Conservation (phyloP, 305 asterid genomes). For the Ajuga reptans region DNA sequence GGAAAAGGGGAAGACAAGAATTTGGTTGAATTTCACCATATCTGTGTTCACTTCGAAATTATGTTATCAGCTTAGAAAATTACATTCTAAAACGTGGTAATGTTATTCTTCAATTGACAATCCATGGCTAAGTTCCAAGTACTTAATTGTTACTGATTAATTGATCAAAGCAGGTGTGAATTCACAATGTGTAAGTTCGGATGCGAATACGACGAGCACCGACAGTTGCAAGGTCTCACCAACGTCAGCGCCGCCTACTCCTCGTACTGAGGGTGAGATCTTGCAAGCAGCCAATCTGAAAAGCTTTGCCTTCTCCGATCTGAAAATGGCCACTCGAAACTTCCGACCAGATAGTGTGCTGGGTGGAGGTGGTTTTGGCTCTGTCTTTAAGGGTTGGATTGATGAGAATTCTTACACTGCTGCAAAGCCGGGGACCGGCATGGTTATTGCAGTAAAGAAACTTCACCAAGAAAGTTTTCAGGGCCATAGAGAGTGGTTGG, state of each 20-base stretch:
- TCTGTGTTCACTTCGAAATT: too few relatives aligned
- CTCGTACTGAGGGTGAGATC: conserved; percentile 74
- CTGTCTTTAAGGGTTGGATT: conserved; percentile 88
- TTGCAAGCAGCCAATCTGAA: conserved; percentile 66
- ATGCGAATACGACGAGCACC: conserved; percentile 31
- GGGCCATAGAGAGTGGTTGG: conserved; percentile 91
- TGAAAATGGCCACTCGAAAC: conserved; percentile 66
- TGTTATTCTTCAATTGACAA: not conserved
- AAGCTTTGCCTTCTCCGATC: conserved; percentile 56
- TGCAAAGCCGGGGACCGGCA: conserved; percentile 72
- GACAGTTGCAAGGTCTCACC: conserved; percentile 41
- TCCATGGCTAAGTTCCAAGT: not conserved
- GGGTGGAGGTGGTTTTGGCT: conserved; percentile 93
- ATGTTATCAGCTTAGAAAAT: too few relatives aligned
- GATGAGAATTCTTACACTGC: conserved; percentile 59
- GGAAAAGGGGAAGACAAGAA: too few relatives aligned
- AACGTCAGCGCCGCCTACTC: conserved; percentile 38
- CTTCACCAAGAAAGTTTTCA: conserved; percentile 67
- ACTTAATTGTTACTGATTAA: not conserved
- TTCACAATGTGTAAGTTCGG: conserved; percentile 46
- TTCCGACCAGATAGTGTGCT: conserved; percentile 78
- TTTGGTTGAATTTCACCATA: too few relatives aligned
- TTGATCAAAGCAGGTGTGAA: conserved; percentile 34
- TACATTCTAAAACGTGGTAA: not conserved
- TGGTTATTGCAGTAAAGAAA: conserved; percentile 65